Evolutionary conservation across 176 grass and related monocot genomes (phyloP).

Genomic region (Phyllostachys edulis): DNA sequence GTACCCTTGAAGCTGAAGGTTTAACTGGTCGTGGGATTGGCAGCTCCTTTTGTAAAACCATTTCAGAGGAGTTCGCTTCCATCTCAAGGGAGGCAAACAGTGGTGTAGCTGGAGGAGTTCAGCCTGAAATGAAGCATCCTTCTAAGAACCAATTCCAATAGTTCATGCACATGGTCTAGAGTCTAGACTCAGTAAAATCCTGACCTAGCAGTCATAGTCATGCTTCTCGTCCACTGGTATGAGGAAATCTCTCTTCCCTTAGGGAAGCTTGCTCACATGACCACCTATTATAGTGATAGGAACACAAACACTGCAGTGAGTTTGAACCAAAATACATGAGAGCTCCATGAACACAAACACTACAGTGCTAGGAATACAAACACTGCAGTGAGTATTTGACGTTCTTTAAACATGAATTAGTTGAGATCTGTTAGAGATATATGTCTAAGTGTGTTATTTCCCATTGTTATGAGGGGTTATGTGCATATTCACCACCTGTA

Average conservation of each 20-base stretch:
- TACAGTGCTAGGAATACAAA: too few species aligned
- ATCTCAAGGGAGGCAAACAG: constrained; percentile 60
- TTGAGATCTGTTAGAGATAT: too few species aligned
- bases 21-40: constrained; percentile 27
- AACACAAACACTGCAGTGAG: neutral
- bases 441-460: too few species aligned
- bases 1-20: constrained; percentile 43
- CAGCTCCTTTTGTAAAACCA: constrained; percentile 28
- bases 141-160: neutral
- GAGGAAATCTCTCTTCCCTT: constrained; percentile 43
- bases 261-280: constrained; percentile 16
- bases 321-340: neutral
- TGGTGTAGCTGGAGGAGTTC: constrained; percentile 47
- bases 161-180: neutral
- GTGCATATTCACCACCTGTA: too few species aligned
- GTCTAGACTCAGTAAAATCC: too few species aligned
- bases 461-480: too few species aligned
- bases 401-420: too few species aligned
- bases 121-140: constrained; percentile 38
- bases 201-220: constrained; percentile 57
- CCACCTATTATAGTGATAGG: constrained; percentile 9
- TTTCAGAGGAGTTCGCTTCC: constrained; percentile 23
- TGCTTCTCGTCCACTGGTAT: constrained; percentile 45
- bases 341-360: too few species aligned
- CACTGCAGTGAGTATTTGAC: too few species aligned